Evolutionary conservation across 768 basidiomycete genomes (phyloP).

Genomic region (Pulveroboletus ravenelii): DNA sequence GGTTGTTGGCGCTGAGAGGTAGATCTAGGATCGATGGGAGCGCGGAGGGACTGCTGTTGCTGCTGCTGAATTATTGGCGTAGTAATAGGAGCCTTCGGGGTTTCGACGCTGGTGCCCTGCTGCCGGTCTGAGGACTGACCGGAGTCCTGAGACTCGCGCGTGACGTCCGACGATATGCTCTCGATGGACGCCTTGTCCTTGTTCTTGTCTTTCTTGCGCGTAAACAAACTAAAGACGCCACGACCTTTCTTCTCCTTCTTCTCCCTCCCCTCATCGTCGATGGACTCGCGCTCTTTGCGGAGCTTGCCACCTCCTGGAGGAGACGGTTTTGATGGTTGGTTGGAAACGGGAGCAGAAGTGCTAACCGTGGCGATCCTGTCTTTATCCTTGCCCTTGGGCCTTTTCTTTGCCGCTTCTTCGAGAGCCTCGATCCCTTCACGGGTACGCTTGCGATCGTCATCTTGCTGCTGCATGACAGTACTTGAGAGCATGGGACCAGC

Average conservation of each 20-base stretch:
- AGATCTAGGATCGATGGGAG: conserved; percentile 16
- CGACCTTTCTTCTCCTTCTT: conserved; percentile 64
- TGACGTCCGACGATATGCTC: conserved; percentile 48
- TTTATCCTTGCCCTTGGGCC: conserved; percentile 46
- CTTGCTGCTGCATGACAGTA: conserved; percentile 40
- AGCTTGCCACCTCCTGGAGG: conserved; percentile 30
- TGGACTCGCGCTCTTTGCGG: conserved; percentile 41
- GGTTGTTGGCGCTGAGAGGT: conserved; percentile 20
- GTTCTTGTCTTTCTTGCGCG: conserved; percentile 69
- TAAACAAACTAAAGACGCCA: conserved; percentile 76
- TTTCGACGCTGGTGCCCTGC: conserved; percentile 21
- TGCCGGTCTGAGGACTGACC: conserved; percentile 46
- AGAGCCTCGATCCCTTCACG: conserved; percentile 45
- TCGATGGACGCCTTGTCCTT: conserved; percentile 54
- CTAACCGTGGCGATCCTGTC: conserved; percentile 37
- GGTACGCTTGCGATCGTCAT: conserved; percentile 50
- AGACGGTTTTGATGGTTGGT: conserved; percentile 12
- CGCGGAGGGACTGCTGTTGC: conserved; percentile 41
- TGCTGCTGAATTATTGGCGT: conserved; percentile 41
- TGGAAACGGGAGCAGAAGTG: conserved; percentile 26
- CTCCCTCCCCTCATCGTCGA: conserved; percentile 48
- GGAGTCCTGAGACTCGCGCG: conserved; percentile 60
- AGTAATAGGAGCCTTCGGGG: conserved; percentile 50
- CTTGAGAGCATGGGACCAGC: conserved; percentile 35
- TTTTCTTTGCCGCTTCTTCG: conserved; percentile 46